Conservation (phyloP, 176 grass and related monocot genomes). For the Urochloa ruziziensis region DNA sequence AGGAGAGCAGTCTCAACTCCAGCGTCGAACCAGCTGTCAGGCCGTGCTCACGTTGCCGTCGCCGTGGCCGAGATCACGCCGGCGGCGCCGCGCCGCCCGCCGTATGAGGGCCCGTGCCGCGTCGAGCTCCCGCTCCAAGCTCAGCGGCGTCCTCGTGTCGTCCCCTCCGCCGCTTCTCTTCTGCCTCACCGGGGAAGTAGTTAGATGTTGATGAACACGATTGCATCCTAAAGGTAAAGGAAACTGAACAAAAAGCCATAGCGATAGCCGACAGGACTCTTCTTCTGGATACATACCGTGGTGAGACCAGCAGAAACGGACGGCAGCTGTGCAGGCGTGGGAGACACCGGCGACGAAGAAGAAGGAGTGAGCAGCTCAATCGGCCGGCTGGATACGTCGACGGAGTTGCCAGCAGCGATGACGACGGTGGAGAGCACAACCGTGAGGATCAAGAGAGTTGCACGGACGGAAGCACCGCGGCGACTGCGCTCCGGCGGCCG, state of each 20-base stretch:
- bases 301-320: background rate
- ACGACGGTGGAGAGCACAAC: background rate
- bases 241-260: no score
- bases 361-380: background rate
- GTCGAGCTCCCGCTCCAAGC: constrained; percentile 44
- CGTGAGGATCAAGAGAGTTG: background rate
- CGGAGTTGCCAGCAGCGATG: background rate
- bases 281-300: background rate
- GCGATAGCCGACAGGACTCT: no score
- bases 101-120: constrained; percentile 21
- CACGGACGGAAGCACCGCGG: background rate
- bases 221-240: no score
- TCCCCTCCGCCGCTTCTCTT: background rate
- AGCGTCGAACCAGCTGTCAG: background rate
- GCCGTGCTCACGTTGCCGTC: background rate
- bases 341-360: background rate
- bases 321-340: no score
- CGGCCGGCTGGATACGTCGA: background rate
- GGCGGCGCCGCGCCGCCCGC: constrained; percentile 12
- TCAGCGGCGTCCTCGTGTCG: background rate
- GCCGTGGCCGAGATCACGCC: background rate
- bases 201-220: no score
- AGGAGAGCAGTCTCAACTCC: constrained; percentile 13
- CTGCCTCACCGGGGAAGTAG: background rate
- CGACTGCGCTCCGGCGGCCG: background rate